A percentile compares a stretch with the other conserved stretches of the same genome.
phyloP scores from a whole-genome alignment of 2,329 filamentous ascomycete species.

The Colletotrichum ledebouriae region DNA sequence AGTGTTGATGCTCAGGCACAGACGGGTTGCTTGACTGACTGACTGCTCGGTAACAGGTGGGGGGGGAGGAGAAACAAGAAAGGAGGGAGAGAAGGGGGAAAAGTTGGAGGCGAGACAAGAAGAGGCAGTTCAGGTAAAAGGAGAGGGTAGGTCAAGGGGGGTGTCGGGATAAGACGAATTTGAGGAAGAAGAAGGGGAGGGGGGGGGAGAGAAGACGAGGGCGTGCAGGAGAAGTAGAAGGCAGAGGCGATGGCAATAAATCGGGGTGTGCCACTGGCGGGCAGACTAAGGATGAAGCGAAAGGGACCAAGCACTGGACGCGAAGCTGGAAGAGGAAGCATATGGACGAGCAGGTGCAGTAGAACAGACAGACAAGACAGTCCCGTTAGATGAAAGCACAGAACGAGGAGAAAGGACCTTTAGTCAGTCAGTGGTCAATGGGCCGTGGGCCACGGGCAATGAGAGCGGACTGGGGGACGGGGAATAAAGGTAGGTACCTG shows the following conservation, averaged over 20 bases:
- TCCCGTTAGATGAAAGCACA: neutral
- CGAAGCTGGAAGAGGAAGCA: neutral
- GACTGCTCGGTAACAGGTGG: slow-evolving; percentile 40
- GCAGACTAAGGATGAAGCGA: slow-evolving; percentile 29
- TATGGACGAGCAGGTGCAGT: slow-evolving; percentile 10
- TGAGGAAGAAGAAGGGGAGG: neutral
- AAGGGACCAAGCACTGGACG: slow-evolving; percentile 37
- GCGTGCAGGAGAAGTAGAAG: neutral
- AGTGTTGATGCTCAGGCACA: slow-evolving; percentile 37
- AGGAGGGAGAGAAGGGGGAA: slow-evolving; percentile 26
- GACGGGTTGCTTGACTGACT: slow-evolving; percentile 38
- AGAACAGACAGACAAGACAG: neutral
- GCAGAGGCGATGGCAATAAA: slow-evolving; percentile 23
- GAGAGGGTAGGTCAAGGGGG: slow-evolving; percentile 24
- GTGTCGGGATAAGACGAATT: slow-evolving; percentile 29
- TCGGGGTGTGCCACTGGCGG: slow-evolving; percentile 32
- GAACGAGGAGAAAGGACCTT: too few species aligned
- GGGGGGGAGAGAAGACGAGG: slow-evolving; percentile 13
- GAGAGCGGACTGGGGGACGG: neutral
- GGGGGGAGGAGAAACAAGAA: slow-evolving; percentile 41
- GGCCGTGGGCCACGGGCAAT: too few species aligned
- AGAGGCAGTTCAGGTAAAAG: slow-evolving; percentile 41
- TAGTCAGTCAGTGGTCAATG: neutral
- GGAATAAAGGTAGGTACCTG: neutral
- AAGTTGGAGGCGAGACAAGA: slow-evolving; percentile 39